Percentiles rank a stretch among this genome's conserved stretches.
Conservation (phyloP, 169 alveolate species). For the Eimeria sp. region DNA sequence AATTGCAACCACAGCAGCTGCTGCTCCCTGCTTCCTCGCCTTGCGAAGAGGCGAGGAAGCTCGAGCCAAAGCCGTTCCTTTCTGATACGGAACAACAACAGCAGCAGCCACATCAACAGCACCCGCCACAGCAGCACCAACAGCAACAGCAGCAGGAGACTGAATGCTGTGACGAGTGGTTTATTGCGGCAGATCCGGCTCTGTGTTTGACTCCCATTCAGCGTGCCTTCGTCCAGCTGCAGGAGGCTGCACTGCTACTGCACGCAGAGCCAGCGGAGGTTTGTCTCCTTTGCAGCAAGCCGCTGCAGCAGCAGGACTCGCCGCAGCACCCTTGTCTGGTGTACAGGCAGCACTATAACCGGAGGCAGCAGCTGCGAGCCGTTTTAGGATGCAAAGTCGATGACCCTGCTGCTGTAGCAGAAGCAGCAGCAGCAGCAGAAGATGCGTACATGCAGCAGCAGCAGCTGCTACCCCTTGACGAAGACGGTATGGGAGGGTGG, state of each 20-base stretch:
- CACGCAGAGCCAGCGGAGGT: conserved; percentile 82
- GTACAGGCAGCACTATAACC: conserved; percentile 63
- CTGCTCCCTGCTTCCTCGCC: background rate
- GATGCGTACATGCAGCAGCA: conserved; percentile 49
- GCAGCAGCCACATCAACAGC: conserved; percentile 67
- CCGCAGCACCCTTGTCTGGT: conserved; percentile 69
- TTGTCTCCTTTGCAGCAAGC: conserved; percentile 79
- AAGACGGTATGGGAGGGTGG: conserved; percentile 74
- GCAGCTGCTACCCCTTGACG: conserved; percentile 72
- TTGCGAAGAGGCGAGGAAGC: conserved; percentile 1
- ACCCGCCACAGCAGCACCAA: conserved; percentile 46
- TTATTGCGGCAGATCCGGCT: conserved; percentile 69
- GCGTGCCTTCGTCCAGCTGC: conserved; percentile 79
- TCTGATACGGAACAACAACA: background rate
- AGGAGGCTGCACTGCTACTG: conserved; percentile 80
- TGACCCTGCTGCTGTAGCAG: conserved; percentile 73
- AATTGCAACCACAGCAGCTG: conserved; percentile 41
- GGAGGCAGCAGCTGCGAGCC: conserved; percentile 79
- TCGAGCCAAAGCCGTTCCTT: background rate
- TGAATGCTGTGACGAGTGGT: conserved; percentile 57
- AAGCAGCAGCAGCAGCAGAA: conserved; percentile 60
- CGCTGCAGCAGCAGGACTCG: conserved; percentile 78
- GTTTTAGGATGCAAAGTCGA: conserved; percentile 55
- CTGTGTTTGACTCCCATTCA: conserved; percentile 75
- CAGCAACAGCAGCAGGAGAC: conserved; percentile 39